Conservation (phyloP, 176 grass and related monocot genomes). For the Cenchrus americanus region DNA sequence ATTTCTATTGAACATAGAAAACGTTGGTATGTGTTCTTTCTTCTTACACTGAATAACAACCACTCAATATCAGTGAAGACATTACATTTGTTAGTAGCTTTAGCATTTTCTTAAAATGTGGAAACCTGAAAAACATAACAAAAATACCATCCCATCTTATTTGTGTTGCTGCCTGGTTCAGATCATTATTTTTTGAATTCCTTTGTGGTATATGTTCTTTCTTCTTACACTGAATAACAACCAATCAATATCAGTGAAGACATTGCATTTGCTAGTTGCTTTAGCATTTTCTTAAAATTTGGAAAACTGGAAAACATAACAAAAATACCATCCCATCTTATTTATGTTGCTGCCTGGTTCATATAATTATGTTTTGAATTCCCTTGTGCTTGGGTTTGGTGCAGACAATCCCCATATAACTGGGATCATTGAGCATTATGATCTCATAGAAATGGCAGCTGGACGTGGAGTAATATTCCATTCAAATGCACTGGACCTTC, state of each 20-base stretch:
- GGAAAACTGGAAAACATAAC: neutral
- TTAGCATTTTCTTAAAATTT: conserved; percentile 21
- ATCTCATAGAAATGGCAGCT: neutral
- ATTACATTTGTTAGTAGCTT: conserved; percentile 15
- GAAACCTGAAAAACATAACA: conserved; percentile 1
- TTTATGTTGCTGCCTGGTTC: conserved; percentile 2
- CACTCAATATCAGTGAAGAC: neutral
- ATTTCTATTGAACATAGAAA: neutral
- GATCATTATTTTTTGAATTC: conserved; percentile 10
- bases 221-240: conserved; percentile 14
- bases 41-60: conserved; percentile 13
- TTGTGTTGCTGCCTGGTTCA: conserved; percentile 2
- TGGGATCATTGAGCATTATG: conserved; percentile 11
- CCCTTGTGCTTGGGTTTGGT: neutral
- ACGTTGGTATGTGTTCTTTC: neutral
- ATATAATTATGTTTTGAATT: conserved; percentile 10
- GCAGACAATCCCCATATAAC: conserved; percentile 27
- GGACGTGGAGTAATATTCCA: neutral
- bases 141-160: conserved; percentile 14
- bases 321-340: conserved; percentile 13
- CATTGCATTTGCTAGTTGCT: conserved; percentile 5
- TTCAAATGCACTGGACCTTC: neutral
- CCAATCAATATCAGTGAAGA: neutral
- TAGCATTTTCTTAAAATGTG: conserved; percentile 15
- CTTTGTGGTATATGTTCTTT: neutral